phyloP scores from a whole-genome alignment of 352 stramenopile species.

The Bremia lactucae region DNA sequence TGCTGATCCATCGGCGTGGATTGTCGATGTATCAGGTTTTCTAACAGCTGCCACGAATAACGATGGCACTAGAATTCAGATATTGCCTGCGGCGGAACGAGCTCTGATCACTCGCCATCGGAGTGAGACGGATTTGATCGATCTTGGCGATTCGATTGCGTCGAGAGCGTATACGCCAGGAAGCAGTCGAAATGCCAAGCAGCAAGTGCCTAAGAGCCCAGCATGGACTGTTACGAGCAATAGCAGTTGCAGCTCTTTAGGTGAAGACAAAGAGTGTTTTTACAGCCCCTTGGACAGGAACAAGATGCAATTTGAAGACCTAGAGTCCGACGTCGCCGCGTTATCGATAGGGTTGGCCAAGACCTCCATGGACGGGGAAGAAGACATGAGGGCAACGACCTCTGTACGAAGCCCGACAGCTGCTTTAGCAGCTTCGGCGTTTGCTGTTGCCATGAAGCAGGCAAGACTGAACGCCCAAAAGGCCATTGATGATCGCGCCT shows the following conservation, averaged over 20 bases:
- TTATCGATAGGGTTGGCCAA: slow-evolving; percentile 11
- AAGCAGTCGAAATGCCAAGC: slow-evolving; percentile 8
- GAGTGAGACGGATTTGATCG: slow-evolving; percentile 11
- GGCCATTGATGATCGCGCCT: slow-evolving; percentile 39
- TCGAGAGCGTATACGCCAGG: slow-evolving; percentile 9
- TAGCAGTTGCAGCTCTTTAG: slow-evolving; percentile 25
- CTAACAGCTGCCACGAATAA: slow-evolving; percentile 11
- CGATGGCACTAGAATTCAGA: slow-evolving; percentile 13
- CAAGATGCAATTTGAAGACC: slow-evolving; percentile 25
- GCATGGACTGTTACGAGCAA: slow-evolving; percentile 23
- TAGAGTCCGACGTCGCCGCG: slow-evolving; percentile 18
- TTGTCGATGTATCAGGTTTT: slow-evolving; percentile 31
- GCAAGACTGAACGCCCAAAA: slow-evolving; percentile 60
- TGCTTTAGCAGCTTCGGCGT: slow-evolving; percentile 45
- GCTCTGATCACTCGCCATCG: slow-evolving; percentile 40
- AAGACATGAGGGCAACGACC: slow-evolving; percentile 12
- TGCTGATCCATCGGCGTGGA: slow-evolving; percentile 23
- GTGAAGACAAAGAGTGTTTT: slow-evolving; percentile 21
- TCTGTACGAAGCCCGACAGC: slow-evolving; percentile 28
- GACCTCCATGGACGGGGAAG: slow-evolving; percentile 10
- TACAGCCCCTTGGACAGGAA: slow-evolving; percentile 9
- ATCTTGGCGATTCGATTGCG: slow-evolving; percentile 9
- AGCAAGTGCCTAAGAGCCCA: slow-evolving; percentile 19
- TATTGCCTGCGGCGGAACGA: slow-evolving; percentile 26
- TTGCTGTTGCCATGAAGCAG: slow-evolving; percentile 73